Conservation (phyloP, 2,329 filamentous ascomycete genomes). For the Ophiobolus disseminans region DNA sequence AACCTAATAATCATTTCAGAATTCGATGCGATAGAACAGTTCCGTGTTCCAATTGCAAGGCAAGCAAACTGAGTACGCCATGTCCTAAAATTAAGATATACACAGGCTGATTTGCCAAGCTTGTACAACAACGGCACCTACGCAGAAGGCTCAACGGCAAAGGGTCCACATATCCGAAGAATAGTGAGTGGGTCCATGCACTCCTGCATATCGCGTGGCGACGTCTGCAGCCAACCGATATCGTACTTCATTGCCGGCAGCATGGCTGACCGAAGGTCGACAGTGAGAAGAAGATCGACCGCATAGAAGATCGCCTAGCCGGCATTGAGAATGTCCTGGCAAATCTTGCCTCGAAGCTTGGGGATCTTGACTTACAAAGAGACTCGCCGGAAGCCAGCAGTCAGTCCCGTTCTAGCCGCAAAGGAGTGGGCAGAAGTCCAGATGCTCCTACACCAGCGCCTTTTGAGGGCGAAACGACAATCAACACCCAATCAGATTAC, state of each 20-base stretch:
- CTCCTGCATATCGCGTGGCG: too few relatives aligned
- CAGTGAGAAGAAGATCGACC: conserved; percentile 62
- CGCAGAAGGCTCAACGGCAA: conserved; percentile 42
- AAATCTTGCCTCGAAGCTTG: conserved; percentile 41
- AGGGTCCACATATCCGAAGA: conserved; percentile 47
- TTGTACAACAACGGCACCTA: conserved; percentile 42
- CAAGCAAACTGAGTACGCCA: conserved; percentile 44
- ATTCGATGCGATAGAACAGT: conserved; percentile 43
- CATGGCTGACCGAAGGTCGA: background rate
- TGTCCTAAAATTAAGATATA: background rate
- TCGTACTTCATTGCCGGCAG: background rate
- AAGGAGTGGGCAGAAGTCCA: conserved; percentile 17
- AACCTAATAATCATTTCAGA: background rate
- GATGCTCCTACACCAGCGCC: conserved; percentile 32
- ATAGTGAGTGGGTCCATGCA: conserved; percentile 35
- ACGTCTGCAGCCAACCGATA: background rate
- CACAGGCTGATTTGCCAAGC: conserved; percentile 25
- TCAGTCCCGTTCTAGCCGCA: conserved; percentile 33
- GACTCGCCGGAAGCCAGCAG: conserved; percentile 29
- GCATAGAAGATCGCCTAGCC: conserved; percentile 58
- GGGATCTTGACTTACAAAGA: conserved; percentile 31
- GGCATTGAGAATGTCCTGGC: conserved; percentile 56
- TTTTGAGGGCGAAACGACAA: conserved; percentile 60
- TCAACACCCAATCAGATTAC: conserved; percentile 57
- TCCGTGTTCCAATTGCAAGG: conserved; percentile 48